Percentiles rank a stretch among this genome's conserved stretches.
These are phyloP conservation scores for Penicillium canescens DNA, from an alignment of 495 filamentous ascomycete genomes.

Conservation along the genomic window DNA sequence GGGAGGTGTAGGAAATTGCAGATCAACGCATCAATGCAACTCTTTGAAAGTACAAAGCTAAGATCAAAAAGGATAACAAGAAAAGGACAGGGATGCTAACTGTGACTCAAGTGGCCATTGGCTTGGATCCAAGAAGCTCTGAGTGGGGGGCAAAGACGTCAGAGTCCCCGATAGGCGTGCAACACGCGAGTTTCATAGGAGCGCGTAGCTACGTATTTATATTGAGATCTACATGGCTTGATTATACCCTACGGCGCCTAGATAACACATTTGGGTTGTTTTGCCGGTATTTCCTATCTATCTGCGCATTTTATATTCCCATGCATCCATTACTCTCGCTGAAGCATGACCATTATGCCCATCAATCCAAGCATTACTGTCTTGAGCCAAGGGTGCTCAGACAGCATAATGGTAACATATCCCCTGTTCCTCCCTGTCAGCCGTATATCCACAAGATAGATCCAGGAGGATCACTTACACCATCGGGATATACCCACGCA, in stretches of 20 bases:
- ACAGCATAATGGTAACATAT: constrained; percentile 95
- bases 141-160: constrained; percentile 31
- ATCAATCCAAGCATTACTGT: constrained; percentile 90
- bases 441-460: no score
- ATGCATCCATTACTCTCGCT: constrained; percentile 65
- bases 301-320: constrained; percentile 3
- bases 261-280: background rate
- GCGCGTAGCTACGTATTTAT: background rate
- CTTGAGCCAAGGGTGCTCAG: constrained; percentile 97
- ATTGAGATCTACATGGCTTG: background rate
- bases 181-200: background rate
- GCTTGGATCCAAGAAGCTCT: constrained; percentile 15
- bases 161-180: constrained; percentile 10
- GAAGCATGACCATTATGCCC: constrained; percentile 91
- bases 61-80: constrained; percentile 15
- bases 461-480: constrained; percentile 40
- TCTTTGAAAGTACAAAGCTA: background rate
- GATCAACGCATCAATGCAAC: background rate
- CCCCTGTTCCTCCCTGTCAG: constrained; percentile 37
- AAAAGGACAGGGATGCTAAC: no score
- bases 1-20: constrained; percentile 11
- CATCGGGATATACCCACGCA: constrained; percentile 89
- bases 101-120: constrained; percentile 19
- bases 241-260: background rate
- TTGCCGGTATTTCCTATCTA: background rate